Evolutionary conservation across 192 early-diverging fungal genomes (phyloP), one percentile per base, ranked within the genome.

Genomic region (Polychytrium aggregatum): DNA sequence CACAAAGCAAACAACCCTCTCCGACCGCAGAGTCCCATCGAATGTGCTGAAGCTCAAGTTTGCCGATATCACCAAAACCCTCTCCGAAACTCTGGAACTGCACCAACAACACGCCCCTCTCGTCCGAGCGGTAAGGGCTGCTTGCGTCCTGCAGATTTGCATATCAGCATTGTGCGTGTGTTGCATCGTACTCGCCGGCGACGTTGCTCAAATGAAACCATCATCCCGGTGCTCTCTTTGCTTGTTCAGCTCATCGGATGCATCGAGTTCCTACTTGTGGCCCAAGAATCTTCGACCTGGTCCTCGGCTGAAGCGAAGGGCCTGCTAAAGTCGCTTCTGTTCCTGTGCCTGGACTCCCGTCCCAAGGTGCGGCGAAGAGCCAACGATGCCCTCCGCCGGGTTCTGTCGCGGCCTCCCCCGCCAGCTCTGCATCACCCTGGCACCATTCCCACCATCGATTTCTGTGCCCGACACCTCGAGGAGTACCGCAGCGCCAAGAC

Each of bases 311-410:
- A 47, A 13, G 43, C 41, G 5, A 83, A 84, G 61, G 81, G 82
- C 52, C 64, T 76, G 5, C 80, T 82, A 52, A 79, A 84, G 47
- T 71, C 77, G 25, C 62, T 98, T 37, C 64, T 96, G 24, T 60
- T 82, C 33, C 78, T 91, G 41, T 74, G 84, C 24, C 67, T 84
- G 5, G 90, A 98, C 52, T 69, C 63, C 39, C 76, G 90, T 41
- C 88, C 94, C 28, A 93, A 88, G 71, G 81, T 92, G 39, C 79
- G 94, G 24, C 84, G 87, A 64, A 64, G 85, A 43, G 90, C 92
- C 24, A 86, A 86, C 51, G 88, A 95, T 43, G 84, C 84, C 10
- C 77, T 90, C 28, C 69, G 69, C 28, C 59, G 64, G 33, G 68
- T 96, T 37, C 62, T 93, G 25, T 60, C 65, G 2, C 64, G 58